Evolutionary conservation across 257 asterid genomes (phyloP), one percentile per base, ranked within the genome.

Genomic region (Petrea volubilis): DNA sequence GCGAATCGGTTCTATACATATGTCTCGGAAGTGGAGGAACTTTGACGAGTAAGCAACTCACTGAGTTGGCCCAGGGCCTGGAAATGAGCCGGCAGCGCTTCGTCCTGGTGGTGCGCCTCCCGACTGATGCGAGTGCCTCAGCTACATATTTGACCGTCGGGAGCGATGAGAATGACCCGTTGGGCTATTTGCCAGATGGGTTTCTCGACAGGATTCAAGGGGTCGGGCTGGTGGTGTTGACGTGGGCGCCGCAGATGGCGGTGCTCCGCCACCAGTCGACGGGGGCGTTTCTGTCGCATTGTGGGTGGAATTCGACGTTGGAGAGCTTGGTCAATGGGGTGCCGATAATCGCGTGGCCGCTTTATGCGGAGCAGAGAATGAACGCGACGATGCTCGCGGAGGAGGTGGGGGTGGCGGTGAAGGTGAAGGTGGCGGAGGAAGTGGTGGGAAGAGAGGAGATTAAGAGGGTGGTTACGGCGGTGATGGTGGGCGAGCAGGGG

Each of bases 281-380:
- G 0, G 81, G 87, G 7, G 84, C 68, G 0, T 83, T 86, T 7
- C 0, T 83, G 11, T 68, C 89, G 0, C 91, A 86, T 1, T 83
- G 88, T 13, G 91, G 88, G 7, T 86, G 88, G 91, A 86, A 86
- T 29, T 86, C 88, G 0, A 38, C 47, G 0, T n/a, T 86, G 56
- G 88, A 86, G 66, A 77, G 89, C n/a, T 0, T 86, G 1, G 64
- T 20, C 2, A 67, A 77, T 0, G 87, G 89, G 0, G 84, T 86
- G 17, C 88, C 91, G 1, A 77, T 86, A 2, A 71, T 83, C n/a
- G 88, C 84, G 1, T 83, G 88, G 91, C 91, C 87, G 0, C 79
- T 86, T 10, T 83, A 72, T 17, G 88, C 85, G 0, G 88, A 86
- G 72, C 87, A 86, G 24, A 81, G 51, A 64, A 81, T 81, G 91